These are phyloP conservation scores for Aspergillus saccharolyticus DNA, from an alignment of 495 filamentous ascomycete species.

Conservation along the genomic window DNA sequence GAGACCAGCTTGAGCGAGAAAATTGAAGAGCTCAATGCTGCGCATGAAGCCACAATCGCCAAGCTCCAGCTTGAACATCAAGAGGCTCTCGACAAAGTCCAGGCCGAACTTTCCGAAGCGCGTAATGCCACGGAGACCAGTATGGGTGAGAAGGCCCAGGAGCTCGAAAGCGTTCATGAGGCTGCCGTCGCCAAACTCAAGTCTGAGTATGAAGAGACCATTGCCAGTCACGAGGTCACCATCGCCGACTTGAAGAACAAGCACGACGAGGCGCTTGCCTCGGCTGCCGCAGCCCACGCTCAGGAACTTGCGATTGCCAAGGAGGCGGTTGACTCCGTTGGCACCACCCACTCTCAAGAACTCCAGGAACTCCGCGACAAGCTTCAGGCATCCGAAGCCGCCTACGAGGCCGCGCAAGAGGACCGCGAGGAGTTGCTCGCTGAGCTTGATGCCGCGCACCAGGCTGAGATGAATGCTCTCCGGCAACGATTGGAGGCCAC, in stretches of 20 bases:
- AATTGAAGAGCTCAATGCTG: not conserved
- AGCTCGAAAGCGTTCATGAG: not conserved
- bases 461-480: slow-evolving; percentile 30
- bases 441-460: slow-evolving; percentile 36
- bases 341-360: slow-evolving; percentile 31
- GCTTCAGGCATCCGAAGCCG: slow-evolving; percentile 33
- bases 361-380: slow-evolving; percentile 37
- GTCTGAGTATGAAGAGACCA: not conserved
- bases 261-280: slow-evolving; percentile 32
- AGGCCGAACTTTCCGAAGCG: not conserved
- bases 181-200: not conserved
- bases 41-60: not conserved
- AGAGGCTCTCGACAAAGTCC: not conserved
- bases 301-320: slow-evolving; percentile 33
- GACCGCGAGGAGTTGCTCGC: slow-evolving; percentile 26
- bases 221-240: slow-evolving; percentile 29
- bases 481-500: slow-evolving; percentile 32
- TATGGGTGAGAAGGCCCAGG: not conserved
- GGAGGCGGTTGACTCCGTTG: slow-evolving; percentile 30
- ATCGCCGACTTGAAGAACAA: slow-evolving; percentile 32
- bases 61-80: not conserved
- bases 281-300: slow-evolving; percentile 29
- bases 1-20: not conserved
- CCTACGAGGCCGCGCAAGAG: slow-evolving; percentile 18
- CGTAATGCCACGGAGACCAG: not conserved